These are phyloP conservation scores for Peribolospora kevripleyi DNA, from an alignment of 768 basidiomycete genomes.

Conservation along the genomic window DNA sequence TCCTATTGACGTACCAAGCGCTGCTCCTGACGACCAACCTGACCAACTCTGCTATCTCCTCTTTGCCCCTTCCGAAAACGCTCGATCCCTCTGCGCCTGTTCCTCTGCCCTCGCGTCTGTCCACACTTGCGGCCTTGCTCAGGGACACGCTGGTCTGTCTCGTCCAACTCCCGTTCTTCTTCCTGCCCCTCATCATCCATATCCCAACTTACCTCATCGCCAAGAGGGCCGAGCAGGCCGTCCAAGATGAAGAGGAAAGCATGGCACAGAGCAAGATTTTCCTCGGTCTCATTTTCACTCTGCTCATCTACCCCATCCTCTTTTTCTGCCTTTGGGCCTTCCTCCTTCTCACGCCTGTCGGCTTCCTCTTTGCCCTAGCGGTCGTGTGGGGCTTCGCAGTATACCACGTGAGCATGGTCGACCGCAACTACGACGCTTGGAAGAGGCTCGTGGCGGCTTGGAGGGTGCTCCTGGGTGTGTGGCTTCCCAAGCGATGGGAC, in stretches of 20 bases:
- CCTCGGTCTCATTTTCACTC: conserved; percentile 47
- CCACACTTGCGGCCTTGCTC: conserved; percentile 50
- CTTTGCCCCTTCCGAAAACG: conserved; percentile 57
- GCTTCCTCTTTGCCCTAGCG: conserved; percentile 42
- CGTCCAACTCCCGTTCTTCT: conserved; percentile 63
- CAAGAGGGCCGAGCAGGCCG: conserved; percentile 44
- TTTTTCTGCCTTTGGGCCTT: conserved; percentile 73
- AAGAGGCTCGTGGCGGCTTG: conserved; percentile 81
- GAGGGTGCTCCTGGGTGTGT: conserved; percentile 85
- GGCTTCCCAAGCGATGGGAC: conserved; percentile 22
- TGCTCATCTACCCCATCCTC: conserved; percentile 54
- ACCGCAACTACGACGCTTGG: conserved; percentile 45
- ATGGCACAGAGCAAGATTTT: conserved; percentile 91
- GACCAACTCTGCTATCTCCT: conserved; percentile 59
- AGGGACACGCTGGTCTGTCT: conserved; percentile 49
- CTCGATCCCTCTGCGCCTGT: conserved; percentile 41
- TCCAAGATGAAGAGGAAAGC: conserved; percentile 71
- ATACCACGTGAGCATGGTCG: conserved; percentile 68
- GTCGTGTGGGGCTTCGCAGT: conserved; percentile 52
- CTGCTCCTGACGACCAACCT: conserved; percentile 57
- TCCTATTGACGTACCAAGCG: conserved; percentile 68
- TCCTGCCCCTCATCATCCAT: conserved; percentile 46
- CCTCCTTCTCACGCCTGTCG: conserved; percentile 46
- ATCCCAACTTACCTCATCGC: conserved; percentile 51
- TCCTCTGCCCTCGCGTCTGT: conserved; percentile 56